Percentiles rank a stretch among this genome's conserved stretches.
These are phyloP conservation scores for Tricholomella constricta DNA, from an alignment of 768 basidiomycete genomes.

Conservation along the genomic window DNA sequence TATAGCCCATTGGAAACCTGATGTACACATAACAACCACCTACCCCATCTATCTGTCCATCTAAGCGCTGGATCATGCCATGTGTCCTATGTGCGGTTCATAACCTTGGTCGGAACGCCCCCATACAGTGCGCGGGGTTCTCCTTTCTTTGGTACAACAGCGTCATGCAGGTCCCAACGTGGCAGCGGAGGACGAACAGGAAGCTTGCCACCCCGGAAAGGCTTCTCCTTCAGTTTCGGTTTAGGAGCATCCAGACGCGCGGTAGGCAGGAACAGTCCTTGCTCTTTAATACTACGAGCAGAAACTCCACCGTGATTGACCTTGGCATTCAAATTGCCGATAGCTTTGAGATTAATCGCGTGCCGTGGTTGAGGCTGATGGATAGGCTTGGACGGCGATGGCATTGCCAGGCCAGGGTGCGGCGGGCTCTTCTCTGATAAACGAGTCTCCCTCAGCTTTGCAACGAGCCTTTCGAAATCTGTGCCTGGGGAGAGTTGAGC, in stretches of 20 bases:
- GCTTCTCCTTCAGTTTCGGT: constrained; percentile 19
- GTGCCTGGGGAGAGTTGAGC: constrained; percentile 15
- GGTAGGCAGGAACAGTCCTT: constrained; percentile 5
- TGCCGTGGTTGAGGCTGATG: constrained; percentile 7
- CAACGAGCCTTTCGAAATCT: constrained; percentile 23
- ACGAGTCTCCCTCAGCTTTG: constrained; percentile 14
- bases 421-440: constrained; percentile 10
- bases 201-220: constrained; percentile 25
- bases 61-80: background rate
- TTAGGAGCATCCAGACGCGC: constrained; percentile 18
- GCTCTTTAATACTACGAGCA: background rate
- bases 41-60: constrained; percentile 4
- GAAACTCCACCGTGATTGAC: background rate
- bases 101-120: background rate
- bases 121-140: background rate
- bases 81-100: background rate
- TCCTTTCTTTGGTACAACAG: background rate
- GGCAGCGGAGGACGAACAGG: constrained; percentile 27
- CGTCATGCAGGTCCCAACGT: constrained; percentile 23
- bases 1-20: background rate
- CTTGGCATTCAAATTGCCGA: constrained; percentile 3
- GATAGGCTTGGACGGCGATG: background rate
- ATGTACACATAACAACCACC: constrained; percentile 1
- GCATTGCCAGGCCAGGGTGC: background rate
- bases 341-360: constrained; percentile 1